Evolutionary conservation across 441 rosid genomes (phyloP).

Genomic region (Hypseocharis bilobata): DNA sequence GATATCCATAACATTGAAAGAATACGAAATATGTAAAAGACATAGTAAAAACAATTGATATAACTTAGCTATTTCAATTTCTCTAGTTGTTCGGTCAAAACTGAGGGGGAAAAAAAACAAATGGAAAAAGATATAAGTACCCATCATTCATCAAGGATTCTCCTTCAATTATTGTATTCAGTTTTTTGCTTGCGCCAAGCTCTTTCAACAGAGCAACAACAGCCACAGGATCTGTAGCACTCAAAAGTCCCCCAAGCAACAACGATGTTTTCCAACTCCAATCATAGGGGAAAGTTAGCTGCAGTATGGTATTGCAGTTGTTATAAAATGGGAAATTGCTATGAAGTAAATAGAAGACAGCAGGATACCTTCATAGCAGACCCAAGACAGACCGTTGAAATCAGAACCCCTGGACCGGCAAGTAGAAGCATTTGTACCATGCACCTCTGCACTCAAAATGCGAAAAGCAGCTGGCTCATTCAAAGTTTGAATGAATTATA

Average conservation of each 20-base stretch:
- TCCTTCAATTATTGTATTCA: slow-evolving; percentile 84
- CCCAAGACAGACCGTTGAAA: slow-evolving; percentile 76
- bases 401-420: slow-evolving; percentile 89
- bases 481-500: background rate
- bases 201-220: slow-evolving; percentile 86
- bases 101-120: slow-evolving; percentile 12
- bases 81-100: slow-evolving; percentile 6
- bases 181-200: slow-evolving; percentile 86
- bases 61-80: slow-evolving; percentile 2
- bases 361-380: slow-evolving; percentile 59
- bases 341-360: slow-evolving; percentile 9
- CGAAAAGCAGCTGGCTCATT: background rate
- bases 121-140: slow-evolving; percentile 34
- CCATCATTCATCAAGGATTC: slow-evolving; percentile 97
- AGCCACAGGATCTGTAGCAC: slow-evolving; percentile 96
- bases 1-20: slow-evolving; percentile 20
- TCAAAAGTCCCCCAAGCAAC: slow-evolving; percentile 81
- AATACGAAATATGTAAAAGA: slow-evolving; percentile 14
- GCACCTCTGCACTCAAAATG: slow-evolving; percentile 48
- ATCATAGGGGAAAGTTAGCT: slow-evolving; percentile 72
- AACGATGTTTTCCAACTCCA: slow-evolving; percentile 88
- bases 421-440: slow-evolving; percentile 75
- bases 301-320: slow-evolving; percentile 25
- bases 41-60: background rate
- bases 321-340: background rate